A percentile compares a stretch with the other conserved stretches of the same genome.
These are phyloP conservation scores for Jaapia argillacea DNA, from an alignment of 768 basidiomycete species.

Conservation along the genomic window DNA sequence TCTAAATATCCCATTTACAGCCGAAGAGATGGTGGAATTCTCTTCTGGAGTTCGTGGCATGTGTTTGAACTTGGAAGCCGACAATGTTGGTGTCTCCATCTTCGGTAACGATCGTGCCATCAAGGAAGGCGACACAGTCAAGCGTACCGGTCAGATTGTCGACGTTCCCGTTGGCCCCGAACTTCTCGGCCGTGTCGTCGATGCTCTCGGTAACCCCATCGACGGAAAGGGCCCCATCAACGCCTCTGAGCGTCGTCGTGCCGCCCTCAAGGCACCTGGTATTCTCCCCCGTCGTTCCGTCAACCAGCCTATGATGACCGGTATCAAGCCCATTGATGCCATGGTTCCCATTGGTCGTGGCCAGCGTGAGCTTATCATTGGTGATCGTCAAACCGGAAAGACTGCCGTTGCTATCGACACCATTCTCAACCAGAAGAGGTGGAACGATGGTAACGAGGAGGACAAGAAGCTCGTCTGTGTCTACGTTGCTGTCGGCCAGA, in stretches of 20 bases:
- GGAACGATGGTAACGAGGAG: constrained; percentile 98
- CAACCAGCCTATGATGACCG: constrained; percentile 99
- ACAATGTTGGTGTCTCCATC: constrained; percentile 99
- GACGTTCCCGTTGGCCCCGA: constrained; percentile 97
- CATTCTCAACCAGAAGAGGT: constrained; percentile 99
- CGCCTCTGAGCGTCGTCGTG: constrained; percentile 89
- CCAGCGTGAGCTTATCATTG: constrained; percentile 99
- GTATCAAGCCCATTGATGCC: constrained; percentile 99
- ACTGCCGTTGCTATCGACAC: constrained; percentile 99
- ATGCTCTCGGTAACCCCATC: constrained; percentile 99
- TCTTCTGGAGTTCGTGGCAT: constrained; percentile 99
- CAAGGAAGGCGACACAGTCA: constrained; percentile 99
- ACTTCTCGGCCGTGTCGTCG: constrained; percentile 97
- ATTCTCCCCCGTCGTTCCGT: constrained; percentile 99
- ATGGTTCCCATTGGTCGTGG: constrained; percentile 99
- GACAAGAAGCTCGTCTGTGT: constrained; percentile 99
- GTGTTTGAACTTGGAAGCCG: constrained; percentile 99
- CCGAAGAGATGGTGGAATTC: constrained; percentile 99
- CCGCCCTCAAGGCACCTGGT: constrained; percentile 97
- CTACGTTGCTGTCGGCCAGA: constrained; percentile 98
- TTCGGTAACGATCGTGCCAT: constrained; percentile 97
- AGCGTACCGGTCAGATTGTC: constrained; percentile 99
- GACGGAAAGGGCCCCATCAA: constrained; percentile 98
- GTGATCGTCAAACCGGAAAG: constrained; percentile 99
- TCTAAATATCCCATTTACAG: constrained; percentile 29